Evolutionary conservation across 2,329 filamentous ascomycete genomes (phyloP).

Genomic region (Anisogramma anomala): DNA sequence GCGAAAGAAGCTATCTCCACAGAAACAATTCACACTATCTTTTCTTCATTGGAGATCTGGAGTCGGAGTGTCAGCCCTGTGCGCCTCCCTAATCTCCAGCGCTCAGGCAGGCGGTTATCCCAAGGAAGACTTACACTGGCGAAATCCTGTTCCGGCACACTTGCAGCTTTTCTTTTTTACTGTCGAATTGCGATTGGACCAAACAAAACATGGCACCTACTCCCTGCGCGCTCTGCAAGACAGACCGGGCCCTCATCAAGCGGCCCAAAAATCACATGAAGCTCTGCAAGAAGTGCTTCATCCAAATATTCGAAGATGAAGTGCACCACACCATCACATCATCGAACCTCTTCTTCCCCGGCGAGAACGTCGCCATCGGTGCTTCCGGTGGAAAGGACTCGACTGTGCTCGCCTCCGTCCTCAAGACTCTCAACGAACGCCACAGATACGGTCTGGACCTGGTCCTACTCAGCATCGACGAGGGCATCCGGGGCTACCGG

Average conservation of each 20-base stretch:
- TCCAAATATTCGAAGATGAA: slow-evolving; percentile 79
- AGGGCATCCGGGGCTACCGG: slow-evolving; percentile 92
- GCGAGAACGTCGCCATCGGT: slow-evolving; percentile 85
- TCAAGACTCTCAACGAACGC: slow-evolving; percentile 88
- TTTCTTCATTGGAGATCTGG: no score
- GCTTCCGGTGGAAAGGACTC: slow-evolving; percentile 97
- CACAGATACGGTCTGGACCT: slow-evolving; percentile 79
- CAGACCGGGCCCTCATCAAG: slow-evolving; percentile 73
- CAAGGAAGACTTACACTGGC: no score
- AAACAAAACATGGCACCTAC: slow-evolving; percentile 74
- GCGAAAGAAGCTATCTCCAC: no score
- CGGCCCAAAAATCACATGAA: slow-evolving; percentile 92
- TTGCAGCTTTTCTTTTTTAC: no score
- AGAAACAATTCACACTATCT: no score
- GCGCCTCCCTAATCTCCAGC: no score
- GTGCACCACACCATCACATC: slow-evolving; percentile 84
- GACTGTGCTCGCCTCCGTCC: slow-evolving; percentile 84
- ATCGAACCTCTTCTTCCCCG: slow-evolving; percentile 67
- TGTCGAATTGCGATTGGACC: no score
- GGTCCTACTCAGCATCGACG: slow-evolving; percentile 82
- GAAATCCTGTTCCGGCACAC: no score
- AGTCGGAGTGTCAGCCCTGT: no score
- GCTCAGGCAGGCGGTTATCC: no score
- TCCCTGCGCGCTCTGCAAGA: slow-evolving; percentile 64
- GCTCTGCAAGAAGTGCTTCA: slow-evolving; percentile 82